Conservation (phyloP, 176 grass and related monocot genomes). For the Melocanna baccifera region DNA sequence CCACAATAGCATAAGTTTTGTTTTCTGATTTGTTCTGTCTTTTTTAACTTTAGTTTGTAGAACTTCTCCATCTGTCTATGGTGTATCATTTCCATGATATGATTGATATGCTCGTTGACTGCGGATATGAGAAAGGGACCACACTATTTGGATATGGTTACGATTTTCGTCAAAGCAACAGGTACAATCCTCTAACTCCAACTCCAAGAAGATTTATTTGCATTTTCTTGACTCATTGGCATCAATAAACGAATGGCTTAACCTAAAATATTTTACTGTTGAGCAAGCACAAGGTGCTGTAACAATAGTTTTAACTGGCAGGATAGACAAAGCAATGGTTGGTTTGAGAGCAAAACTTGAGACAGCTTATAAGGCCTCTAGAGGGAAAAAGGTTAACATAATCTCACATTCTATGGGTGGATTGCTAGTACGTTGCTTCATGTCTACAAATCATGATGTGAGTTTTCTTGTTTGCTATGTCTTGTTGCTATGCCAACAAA, state of each 20-base stretch:
- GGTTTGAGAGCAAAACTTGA: slow-evolving; percentile 84
- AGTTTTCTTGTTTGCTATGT: slow-evolving; percentile 36
- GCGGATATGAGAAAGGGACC: slow-evolving; percentile 82
- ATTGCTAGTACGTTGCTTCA: slow-evolving; percentile 83
- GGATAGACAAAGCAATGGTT: slow-evolving; percentile 79
- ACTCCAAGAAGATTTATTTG: not conserved
- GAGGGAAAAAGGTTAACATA: slow-evolving; percentile 80
- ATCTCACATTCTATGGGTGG: slow-evolving; percentile 98
- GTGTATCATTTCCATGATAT: slow-evolving; percentile 97
- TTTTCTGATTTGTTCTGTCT: not conserved
- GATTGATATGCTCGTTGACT: slow-evolving; percentile 85
- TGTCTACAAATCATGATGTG: slow-evolving; percentile 84
- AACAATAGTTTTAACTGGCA: slow-evolving; percentile 49
- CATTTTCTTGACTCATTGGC: not conserved
- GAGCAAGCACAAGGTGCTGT: slow-evolving; percentile 13
- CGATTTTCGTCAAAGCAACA: slow-evolving; percentile 89
- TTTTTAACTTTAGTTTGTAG: slow-evolving; percentile 54
- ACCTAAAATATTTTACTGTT: not conserved
- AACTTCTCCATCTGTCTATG: slow-evolving; percentile 53
- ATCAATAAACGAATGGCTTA: slow-evolving; percentile 10
- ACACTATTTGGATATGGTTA: slow-evolving; percentile 96
- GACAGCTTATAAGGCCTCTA: slow-evolving; percentile 85
- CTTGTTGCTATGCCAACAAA: slow-evolving; percentile 3
- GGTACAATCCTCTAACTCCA: slow-evolving; percentile 39
- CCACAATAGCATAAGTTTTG: not conserved